Conservation (phyloP, 768 basidiomycete species). For the Aureoboletus auriporus region DNA sequence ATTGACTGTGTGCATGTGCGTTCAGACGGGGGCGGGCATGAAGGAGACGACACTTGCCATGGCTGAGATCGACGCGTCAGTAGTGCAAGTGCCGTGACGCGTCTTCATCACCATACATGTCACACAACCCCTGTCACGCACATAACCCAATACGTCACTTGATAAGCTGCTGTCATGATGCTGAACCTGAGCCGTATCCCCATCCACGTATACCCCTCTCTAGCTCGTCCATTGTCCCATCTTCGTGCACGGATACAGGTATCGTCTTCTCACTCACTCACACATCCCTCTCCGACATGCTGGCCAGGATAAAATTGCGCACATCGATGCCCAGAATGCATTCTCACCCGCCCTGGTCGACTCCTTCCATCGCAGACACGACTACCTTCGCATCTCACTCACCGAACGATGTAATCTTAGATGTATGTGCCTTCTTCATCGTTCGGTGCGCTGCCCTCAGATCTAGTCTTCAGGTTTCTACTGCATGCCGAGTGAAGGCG, state of each 20-base stretch:
- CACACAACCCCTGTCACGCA: conserved; percentile 3
- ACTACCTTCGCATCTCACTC: conserved; percentile 85
- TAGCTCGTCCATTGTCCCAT: conserved; percentile 10
- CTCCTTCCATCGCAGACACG: conserved; percentile 62
- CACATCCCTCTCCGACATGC: background rate
- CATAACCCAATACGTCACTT: too few species aligned
- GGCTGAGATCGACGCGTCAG: conserved; percentile 22
- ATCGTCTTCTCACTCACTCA: background rate
- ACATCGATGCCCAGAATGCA: conserved; percentile 45
- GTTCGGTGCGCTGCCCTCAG: background rate
- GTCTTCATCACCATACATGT: conserved; percentile 14
- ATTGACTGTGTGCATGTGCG: conserved; percentile 55
- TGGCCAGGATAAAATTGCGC: conserved; percentile 50
- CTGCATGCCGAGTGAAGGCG: conserved; percentile 83
- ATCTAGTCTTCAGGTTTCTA: conserved; percentile 62
- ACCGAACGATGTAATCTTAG: conserved; percentile 87
- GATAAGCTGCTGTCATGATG: too few species aligned
- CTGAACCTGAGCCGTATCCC: conserved; percentile 2
- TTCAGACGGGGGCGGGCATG: background rate
- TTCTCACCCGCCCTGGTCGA: conserved; percentile 60
- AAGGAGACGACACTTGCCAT: conserved; percentile 18
- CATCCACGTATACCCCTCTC: background rate
- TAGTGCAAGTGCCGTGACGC: conserved; percentile 17
- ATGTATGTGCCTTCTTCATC: conserved; percentile 42
- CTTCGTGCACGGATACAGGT: conserved; percentile 23